Evolutionary conservation across 2,329 filamentous ascomycete genomes (phyloP), one percentile per base, ranked within the genome.

Genomic region (Bertia moriformis): DNA sequence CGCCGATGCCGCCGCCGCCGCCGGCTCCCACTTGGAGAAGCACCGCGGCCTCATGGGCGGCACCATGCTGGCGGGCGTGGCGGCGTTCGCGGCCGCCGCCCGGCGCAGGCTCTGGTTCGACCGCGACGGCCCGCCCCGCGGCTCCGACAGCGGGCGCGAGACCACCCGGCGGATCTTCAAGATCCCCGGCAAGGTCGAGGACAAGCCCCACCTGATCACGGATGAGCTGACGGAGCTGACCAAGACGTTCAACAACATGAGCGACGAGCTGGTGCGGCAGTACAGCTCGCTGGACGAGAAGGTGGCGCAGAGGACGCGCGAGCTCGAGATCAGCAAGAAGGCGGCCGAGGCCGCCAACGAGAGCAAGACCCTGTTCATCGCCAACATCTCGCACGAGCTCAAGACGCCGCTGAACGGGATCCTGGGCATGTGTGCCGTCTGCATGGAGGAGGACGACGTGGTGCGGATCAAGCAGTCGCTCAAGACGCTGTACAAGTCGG

Each of bases 331-430:
- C 44, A 93, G 82, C 62, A 94, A 94, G 56, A 85, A 86, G 60
- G 85, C 86, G 1, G 88, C 88, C 1, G 88, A 94, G 57, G 83
- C 84, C n/a, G 32, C 32, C 3, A 95, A 94, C 49, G 84, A 94
- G 59, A 93, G 85, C 66, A 98, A 98, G 62, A 96, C 91, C 0
- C 67, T 96, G 5, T 96, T 96, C 61, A 93, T 98, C 45, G 91
- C 91, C 14, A 96, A 96, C 50, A 94, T 96, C 38, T 81, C 76
- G 1, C 75, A 79, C 48, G 74, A 96, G 56, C 67, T 98, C 24
- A 93, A 94, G 54, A 98, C 91, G 1, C 91, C 91, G 0, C 68
- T 96, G 41, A 96, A 96, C 52, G 91, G 89, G 12, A 95, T 96
- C 38, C 67, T 98, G 50, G 32, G 32, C 32, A 91, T 95, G 81